Conservation (phyloP, 1,139 yeast species). For the Suhomyces atakaporum region DNA sequence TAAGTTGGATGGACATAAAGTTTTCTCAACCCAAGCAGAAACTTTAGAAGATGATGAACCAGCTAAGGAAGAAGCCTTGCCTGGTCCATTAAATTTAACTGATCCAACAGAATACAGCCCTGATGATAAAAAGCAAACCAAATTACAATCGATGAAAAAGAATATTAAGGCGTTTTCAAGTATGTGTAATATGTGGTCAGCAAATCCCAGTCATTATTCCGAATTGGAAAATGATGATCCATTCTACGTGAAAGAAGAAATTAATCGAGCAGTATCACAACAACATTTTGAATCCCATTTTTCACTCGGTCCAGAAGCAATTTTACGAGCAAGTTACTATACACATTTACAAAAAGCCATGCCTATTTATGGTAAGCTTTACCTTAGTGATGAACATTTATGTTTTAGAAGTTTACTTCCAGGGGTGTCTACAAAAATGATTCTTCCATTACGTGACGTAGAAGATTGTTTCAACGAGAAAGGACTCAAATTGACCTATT, state of each 20-base stretch:
- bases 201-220: slow-evolving; percentile 62
- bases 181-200: slow-evolving; percentile 61
- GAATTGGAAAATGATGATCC: slow-evolving; percentile 42
- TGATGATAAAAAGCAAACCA: slow-evolving; percentile 14
- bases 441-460: slow-evolving; percentile 73
- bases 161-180: slow-evolving; percentile 32
- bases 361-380: slow-evolving; percentile 82
- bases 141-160: slow-evolving; percentile 27
- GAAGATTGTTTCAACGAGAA: slow-evolving; percentile 67
- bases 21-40: slow-evolving; percentile 8
- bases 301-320: slow-evolving; percentile 54
- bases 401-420: slow-evolving; percentile 83
- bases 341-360: slow-evolving; percentile 69
- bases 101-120: slow-evolving; percentile 30
- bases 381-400: slow-evolving; percentile 63
- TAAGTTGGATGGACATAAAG: slow-evolving; percentile 1
- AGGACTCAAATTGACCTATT: slow-evolving; percentile 51
- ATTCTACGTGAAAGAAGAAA: slow-evolving; percentile 45
- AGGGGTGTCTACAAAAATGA: slow-evolving; percentile 78
- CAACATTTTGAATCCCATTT: slow-evolving; percentile 64
- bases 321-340: slow-evolving; percentile 67
- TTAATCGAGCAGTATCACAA: slow-evolving; percentile 48
- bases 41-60: slow-evolving; percentile 1
- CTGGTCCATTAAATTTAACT: slow-evolving; percentile 31
- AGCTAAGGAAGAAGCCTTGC: slow-evolving; percentile 12